These are phyloP conservation scores for Cicer judaicum DNA, from an alignment of 306 rosid genomes.

Conservation along the genomic window DNA sequence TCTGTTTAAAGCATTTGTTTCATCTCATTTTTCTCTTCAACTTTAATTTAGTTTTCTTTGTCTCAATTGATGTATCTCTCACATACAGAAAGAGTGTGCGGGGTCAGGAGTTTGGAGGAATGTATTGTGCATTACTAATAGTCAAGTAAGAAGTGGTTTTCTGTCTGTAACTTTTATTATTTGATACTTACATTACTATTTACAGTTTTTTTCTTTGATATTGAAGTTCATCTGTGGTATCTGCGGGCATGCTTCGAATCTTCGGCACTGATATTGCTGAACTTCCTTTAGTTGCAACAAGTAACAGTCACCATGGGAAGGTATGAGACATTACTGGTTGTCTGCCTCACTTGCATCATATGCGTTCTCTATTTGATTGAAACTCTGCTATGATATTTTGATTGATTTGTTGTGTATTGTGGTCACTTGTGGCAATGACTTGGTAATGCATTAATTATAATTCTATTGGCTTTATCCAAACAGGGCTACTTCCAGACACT, in stretches of 20 bases:
- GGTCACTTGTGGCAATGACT: slow-evolving; percentile 9
- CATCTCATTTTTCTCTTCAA: slow-evolving; percentile 1
- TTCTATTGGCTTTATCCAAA: slow-evolving; percentile 14
- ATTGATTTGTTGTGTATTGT: slow-evolving; percentile 11
- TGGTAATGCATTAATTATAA: slow-evolving; percentile 7
- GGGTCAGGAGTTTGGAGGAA: slow-evolving; percentile 93
- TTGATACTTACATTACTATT: slow-evolving; percentile 38
- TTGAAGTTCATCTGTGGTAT: slow-evolving; percentile 89
- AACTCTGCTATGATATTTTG: slow-evolving; percentile 23
- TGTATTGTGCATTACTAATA: slow-evolving; percentile 82
- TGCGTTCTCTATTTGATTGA: slow-evolving; percentile 27
- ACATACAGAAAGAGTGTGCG: slow-evolving; percentile 73
- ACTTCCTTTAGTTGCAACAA: slow-evolving; percentile 95
- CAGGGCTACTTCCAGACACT: slow-evolving; percentile 93
- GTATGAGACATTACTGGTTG: slow-evolving; percentile 45
- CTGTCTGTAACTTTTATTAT: slow-evolving; percentile 6
- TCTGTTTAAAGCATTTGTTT: slow-evolving; percentile 38
- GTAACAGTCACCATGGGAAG: slow-evolving; percentile 84
- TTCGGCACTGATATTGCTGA: slow-evolving; percentile 91
- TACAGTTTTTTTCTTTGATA: slow-evolving; percentile 39
- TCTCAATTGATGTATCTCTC: slow-evolving; percentile 31
- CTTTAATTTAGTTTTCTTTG: slow-evolving; percentile 4
- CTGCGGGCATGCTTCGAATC: slow-evolving; percentile 83
- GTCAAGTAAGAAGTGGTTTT: slow-evolving; percentile 74
- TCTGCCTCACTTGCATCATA: slow-evolving; percentile 24